Base-by-base conservation (phyloP, 2,329 filamentous ascomycete species). In the Sclerotinia sclerotiorum region DNA sequence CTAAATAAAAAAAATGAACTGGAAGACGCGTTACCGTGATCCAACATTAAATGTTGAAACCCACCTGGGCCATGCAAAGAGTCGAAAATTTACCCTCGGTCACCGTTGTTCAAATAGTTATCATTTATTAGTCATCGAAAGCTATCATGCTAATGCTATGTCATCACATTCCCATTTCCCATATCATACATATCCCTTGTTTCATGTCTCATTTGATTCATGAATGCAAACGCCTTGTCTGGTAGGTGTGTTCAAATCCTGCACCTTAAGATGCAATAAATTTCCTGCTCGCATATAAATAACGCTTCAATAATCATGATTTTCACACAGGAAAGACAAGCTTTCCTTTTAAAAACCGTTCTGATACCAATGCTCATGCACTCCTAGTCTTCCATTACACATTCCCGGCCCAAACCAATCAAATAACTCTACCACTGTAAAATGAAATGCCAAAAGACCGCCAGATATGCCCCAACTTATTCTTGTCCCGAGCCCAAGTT, bases 401-500 rank as follows among this genome's bases (percentile, higher is more conserved):
- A 72, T 35, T 6, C 74, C 77, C 42, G 61, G 68, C 65, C 78
- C 71, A 52, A 71, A 54, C 72, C 77, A 77, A 73, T 82, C 76
- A 67, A 82, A 77, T 2, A 81, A 67, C 15, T 74, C 74, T 3
- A 87, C 76, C 7, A 83, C 74, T 0, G 80, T 64, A 7, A 84
- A 66, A 78, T 89, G 87, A 46, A 84, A 27, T 5, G 78, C 57
- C 6, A 84, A 73, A 42, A 86, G 75, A 27, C 81, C 46, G 3
- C 79, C 52, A 58, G 83, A 83, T 19, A 79, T 69, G 51, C 74
- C 72, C 57, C 79, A 65, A 24, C 79, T 79, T 48, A 78, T 69
- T 21, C 80, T 72, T 3, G 79, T 72, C 3, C 80, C 74, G 44
- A 84, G 73, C 27, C 80, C 82, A 13, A 88, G 77, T 68, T 94